Percentiles rank a stretch among this genome's conserved stretches.
Conservation (phyloP, 2,329 filamentous ascomycete species). For the Aphanoascus verrucosus region DNA sequence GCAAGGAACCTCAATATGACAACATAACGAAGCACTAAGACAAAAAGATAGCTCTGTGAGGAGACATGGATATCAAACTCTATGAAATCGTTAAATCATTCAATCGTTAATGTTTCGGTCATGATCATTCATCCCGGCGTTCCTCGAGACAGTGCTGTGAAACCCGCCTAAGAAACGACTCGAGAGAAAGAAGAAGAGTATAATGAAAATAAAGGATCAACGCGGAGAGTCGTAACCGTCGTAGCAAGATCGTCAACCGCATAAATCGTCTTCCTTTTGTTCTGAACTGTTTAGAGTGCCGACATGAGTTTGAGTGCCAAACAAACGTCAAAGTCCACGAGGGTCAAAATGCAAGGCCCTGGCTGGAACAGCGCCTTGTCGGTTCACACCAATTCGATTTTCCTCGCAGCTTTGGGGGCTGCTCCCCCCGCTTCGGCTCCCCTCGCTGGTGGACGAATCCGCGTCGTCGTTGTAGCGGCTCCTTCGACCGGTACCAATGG, state of each 20-base stretch:
- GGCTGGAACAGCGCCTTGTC: slow-evolving; percentile 17
- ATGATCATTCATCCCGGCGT: neutral
- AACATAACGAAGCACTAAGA: slow-evolving; percentile 2
- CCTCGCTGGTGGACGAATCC: slow-evolving; percentile 32
- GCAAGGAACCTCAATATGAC: neutral
- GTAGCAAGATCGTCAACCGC: neutral
- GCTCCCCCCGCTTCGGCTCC: slow-evolving; percentile 45
- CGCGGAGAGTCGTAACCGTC: neutral
- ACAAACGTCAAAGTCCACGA: slow-evolving; percentile 12
- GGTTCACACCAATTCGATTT: slow-evolving; percentile 19
- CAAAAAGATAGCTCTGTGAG: slow-evolving; percentile 11
- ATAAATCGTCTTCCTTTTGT: neutral
- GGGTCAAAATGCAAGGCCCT: slow-evolving; percentile 22
- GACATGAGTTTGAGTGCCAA: neutral
- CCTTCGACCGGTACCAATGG: slow-evolving; percentile 51
- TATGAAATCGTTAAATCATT: slow-evolving; percentile 12
- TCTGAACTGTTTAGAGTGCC: neutral
- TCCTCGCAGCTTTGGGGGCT: slow-evolving; percentile 38
- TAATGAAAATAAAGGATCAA: neutral
- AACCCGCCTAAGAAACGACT: slow-evolving; percentile 3
- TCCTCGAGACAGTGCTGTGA: slow-evolving; percentile 10
- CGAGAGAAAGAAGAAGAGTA: neutral
- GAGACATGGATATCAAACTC: slow-evolving; percentile 13
- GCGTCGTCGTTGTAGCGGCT: slow-evolving; percentile 40
- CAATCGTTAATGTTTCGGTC: slow-evolving; percentile 11